A percentile compares a stretch with the other conserved stretches of the same genome.
Evolutionary conservation across 2,329 filamentous ascomycete species (phyloP).

Genomic region (Dactylonectria estremocensis): DNA sequence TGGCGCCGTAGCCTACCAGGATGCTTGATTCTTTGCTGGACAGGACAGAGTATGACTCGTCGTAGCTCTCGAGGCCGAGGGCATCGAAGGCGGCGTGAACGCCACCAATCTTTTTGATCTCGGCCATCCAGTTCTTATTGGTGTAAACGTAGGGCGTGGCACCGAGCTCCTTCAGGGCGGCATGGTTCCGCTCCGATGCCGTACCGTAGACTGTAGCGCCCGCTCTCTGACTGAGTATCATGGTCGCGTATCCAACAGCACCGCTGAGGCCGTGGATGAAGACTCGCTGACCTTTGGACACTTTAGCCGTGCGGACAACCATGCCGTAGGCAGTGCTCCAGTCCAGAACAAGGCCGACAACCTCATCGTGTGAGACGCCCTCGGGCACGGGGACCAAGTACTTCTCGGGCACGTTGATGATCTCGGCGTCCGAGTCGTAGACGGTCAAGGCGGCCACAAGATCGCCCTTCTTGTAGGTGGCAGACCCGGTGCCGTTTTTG

Average conservation of each 20-base stretch:
- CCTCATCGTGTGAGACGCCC: slow-evolving; percentile 57
- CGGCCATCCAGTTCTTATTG: slow-evolving; percentile 64
- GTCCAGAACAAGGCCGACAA: slow-evolving; percentile 59
- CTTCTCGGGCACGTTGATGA: slow-evolving; percentile 63
- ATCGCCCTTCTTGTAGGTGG: slow-evolving; percentile 51
- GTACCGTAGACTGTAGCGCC: slow-evolving; percentile 67
- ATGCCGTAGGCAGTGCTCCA: slow-evolving; percentile 61
- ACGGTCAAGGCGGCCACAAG: slow-evolving; percentile 55
- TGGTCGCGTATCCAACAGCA: slow-evolving; percentile 62
- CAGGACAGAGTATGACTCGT: slow-evolving; percentile 65
- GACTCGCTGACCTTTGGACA: slow-evolving; percentile 60
- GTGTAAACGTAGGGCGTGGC: slow-evolving; percentile 62
- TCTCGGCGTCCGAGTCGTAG: slow-evolving; percentile 61
- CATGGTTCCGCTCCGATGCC: slow-evolving; percentile 62
- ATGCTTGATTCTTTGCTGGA: slow-evolving; percentile 51
- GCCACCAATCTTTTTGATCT: slow-evolving; percentile 61
- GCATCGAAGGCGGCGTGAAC: slow-evolving; percentile 65
- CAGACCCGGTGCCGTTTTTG: slow-evolving; percentile 52
- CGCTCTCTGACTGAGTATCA: slow-evolving; percentile 58
- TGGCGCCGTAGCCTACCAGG: slow-evolving; percentile 57
- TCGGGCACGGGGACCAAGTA: slow-evolving; percentile 60
- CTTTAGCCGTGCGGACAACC: slow-evolving; percentile 56
- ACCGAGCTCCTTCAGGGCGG: slow-evolving; percentile 54
- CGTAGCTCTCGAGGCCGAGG: slow-evolving; percentile 65
- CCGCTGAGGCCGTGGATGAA: slow-evolving; percentile 68